A percentile compares a stretch with the other conserved stretches of the same genome.
phyloP scores from a whole-genome alignment of 129 eudicot species.

The Deinandra increscens region DNA sequence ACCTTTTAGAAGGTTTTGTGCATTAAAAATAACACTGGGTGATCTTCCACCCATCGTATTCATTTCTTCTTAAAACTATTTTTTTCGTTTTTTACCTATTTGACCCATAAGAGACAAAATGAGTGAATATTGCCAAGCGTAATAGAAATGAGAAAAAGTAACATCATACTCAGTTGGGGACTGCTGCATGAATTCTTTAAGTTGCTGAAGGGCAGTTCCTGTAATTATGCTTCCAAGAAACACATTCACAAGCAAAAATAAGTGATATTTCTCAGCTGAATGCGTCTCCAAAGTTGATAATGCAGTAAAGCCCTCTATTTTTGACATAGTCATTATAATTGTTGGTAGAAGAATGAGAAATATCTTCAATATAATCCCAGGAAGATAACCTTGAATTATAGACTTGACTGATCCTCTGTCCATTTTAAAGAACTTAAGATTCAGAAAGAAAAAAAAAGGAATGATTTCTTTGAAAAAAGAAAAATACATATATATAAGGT shows the following conservation, averaged over 20 bases:
- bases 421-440: neutral
- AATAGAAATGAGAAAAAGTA: neutral
- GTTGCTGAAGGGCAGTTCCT: slow-evolving; percentile 95
- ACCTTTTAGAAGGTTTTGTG: neutral
- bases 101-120: neutral
- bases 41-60: neutral
- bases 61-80: neutral
- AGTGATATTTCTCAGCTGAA: slow-evolving; percentile 77
- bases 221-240: slow-evolving; percentile 84
- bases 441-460: neutral
- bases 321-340: slow-evolving; percentile 85
- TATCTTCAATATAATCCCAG: slow-evolving; percentile 77
- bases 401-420: slow-evolving; percentile 64
- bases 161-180: slow-evolving; percentile 74
- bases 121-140: neutral
- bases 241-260: slow-evolving; percentile 84
- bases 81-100: neutral
- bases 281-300: slow-evolving; percentile 70
- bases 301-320: slow-evolving; percentile 78
- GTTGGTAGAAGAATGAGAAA: slow-evolving; percentile 81
- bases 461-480: neutral
- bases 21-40: neutral
- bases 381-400: slow-evolving; percentile 86
- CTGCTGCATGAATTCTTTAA: slow-evolving; percentile 58
- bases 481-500: neutral